Base-by-base conservation (phyloP, 2,329 filamentous ascomycete species). In the Ophiostoma novo-ulmi region DNA sequence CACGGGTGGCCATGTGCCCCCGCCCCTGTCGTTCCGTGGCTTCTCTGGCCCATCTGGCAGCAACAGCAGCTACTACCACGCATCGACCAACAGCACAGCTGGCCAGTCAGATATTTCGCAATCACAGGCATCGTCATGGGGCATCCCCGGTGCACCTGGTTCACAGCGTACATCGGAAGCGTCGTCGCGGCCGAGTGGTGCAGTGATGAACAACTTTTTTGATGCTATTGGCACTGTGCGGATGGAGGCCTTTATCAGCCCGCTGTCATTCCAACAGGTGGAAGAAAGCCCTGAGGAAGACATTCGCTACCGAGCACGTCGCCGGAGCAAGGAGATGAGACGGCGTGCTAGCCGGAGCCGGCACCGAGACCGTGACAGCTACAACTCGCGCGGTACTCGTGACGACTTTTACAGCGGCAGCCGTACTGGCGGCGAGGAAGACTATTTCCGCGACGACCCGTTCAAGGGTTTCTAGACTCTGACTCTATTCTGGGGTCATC, bases 171-270 rank as follows among this genome's bases (percentile, higher is more conserved):
- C 84, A 2, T 86, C 85, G 0, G 85, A 88, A 72, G 83, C 84
- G 3, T 87, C 85, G 0, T 85, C 83, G 39, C 75, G 78, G 1
- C 80, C 82, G 0, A 81, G 81, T 73, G 77, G 74, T 1, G 70
- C 76, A 3, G 73, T 72, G n/a, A 76, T 76, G 76, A 77, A 75
- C 71, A 88, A 88, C 78, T 94, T 95, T 81, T 95, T 95, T 77
- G 93, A 96, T 75, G 91, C 91, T 1, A 90, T 96, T 71, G 93
- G 94, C 1, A 98, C 94, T 1, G 88, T 98, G 66, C 88, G 95
- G 38, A 98, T 99, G 94, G 94, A 98, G 79, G 95, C 95, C 0
- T 99, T 98, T 78, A 96, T 99, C 75, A 88, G 84, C 75, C 88
- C 88, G 0, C 78, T 89, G 13, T 82, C 85, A 1, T 52, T 73